A percentile compares a stretch with the other conserved stretches of the same genome.
These are phyloP conservation scores for Phaseolus coccineus DNA, from an alignment of 331 rosid genomes.

Conservation along the genomic window DNA sequence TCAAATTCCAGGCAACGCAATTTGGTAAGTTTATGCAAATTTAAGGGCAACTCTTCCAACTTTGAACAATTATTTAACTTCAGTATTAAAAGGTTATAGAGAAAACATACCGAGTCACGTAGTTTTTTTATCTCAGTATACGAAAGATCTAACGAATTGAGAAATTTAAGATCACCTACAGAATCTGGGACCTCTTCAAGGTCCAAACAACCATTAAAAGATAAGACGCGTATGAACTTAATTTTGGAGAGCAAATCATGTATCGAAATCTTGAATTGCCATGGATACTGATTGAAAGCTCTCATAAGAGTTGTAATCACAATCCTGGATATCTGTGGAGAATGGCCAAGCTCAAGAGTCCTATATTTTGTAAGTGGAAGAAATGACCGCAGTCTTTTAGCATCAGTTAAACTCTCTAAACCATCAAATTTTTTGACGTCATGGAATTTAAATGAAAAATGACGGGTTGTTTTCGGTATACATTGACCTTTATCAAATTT, in stretches of 20 bases:
- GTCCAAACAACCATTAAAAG: neutral
- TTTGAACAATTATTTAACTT: neutral
- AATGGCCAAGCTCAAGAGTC: accelerated
- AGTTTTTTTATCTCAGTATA: neutral
- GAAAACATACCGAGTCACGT: neutral
- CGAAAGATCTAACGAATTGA: neutral
- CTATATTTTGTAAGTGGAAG: neutral
- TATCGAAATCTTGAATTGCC: neutral
- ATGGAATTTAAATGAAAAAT: neutral
- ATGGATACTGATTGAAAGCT: neutral
- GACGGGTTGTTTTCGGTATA: neutral
- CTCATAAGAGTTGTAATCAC: too few species aligned
- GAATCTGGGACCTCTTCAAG: neutral
- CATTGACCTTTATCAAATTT: neutral
- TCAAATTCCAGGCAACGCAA: neutral
- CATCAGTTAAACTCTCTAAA: neutral
- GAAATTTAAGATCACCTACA: neutral
- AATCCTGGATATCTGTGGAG: too few species aligned
- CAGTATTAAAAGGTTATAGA: neutral
- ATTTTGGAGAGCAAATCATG: neutral
- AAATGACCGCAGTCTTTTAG: neutral
- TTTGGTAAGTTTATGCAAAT: neutral
- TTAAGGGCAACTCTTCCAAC: neutral
- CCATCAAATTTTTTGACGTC: neutral
- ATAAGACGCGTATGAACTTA: neutral